Percentiles rank a stretch among this genome's conserved stretches.
Evolutionary conservation across 495 filamentous ascomycete species (phyloP).

Genomic region (Physcia stellaris): DNA sequence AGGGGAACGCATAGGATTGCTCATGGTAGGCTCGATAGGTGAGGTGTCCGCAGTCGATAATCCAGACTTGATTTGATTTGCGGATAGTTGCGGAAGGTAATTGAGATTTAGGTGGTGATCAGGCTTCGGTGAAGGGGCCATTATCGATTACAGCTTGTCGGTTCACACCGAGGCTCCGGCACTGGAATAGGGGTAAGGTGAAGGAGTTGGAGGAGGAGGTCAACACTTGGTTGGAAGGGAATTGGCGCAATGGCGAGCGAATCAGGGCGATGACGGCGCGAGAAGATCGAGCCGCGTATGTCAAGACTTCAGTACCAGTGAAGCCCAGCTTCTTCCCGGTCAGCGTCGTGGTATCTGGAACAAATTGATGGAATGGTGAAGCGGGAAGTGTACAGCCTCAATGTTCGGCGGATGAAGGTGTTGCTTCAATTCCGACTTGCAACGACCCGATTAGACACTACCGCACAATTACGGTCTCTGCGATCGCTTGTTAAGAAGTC

Average conservation of each 20-base stretch:
- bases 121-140: constrained; percentile 64
- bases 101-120: constrained; percentile 66
- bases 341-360: no score
- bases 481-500: no score
- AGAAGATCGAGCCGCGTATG: background rate
- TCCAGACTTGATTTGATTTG: constrained; percentile 63
- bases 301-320: background rate
- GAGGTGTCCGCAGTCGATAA: constrained; percentile 81
- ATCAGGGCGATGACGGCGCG: background rate
- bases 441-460: no score
- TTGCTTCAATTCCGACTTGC: no score
- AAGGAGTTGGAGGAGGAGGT: no score
- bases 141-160: constrained; percentile 70
- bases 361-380: no score
- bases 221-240: no score
- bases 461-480: no score
- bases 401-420: no score
- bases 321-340: background rate
- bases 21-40: constrained; percentile 65
- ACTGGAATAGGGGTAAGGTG: no score
- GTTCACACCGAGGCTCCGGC: no score
- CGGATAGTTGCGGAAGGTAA: constrained; percentile 56
- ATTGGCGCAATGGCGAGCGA: background rate
- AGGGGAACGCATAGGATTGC: constrained; percentile 54
- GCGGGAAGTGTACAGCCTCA: no score